A percentile compares a stretch with the other conserved stretches of the same genome.
Conservation (phyloP, 805 yeast species). For the Clavispora fructus region DNA sequence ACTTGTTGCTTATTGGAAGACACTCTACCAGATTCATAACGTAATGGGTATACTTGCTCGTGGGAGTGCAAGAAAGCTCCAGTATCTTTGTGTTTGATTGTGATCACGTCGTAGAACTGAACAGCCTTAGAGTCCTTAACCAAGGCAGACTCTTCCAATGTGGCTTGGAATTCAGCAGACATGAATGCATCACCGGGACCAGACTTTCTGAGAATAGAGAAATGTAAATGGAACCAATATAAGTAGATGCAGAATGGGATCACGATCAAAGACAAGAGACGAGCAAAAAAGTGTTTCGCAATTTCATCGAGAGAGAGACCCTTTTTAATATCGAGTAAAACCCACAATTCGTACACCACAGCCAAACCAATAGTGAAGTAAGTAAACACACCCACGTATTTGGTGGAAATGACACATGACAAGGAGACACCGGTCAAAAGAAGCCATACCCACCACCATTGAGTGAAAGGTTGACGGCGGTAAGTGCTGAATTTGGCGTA, state of each 20-base stretch:
- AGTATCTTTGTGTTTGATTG: conserved; percentile 77
- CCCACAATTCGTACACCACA: conserved; percentile 84
- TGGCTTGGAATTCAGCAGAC: conserved; percentile 94
- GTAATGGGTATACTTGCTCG: conserved; percentile 65
- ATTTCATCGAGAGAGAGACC: conserved; percentile 58
- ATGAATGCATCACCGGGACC: conserved; percentile 96
- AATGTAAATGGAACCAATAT: conserved; percentile 90
- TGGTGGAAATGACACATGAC: conserved; percentile 90
- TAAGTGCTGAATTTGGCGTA: conserved; percentile 73
- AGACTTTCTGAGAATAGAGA: conserved; percentile 70
- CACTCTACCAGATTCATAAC: conserved; percentile 94
- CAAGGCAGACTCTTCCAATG: conserved; percentile 76
- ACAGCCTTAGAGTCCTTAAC: conserved; percentile 67
- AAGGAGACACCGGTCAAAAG: conserved; percentile 75
- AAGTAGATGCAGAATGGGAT: conserved; percentile 79
- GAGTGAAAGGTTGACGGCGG: conserved; percentile 60
- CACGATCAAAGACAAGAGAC: conserved; percentile 66
- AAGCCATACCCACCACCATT: conserved; percentile 86
- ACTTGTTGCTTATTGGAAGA: conserved; percentile 95
- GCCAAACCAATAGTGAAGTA: conserved; percentile 84
- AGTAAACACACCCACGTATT: conserved; percentile 93
- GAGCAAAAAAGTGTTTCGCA: conserved; percentile 65
- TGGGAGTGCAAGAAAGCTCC: conserved; percentile 83
- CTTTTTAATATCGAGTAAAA: conserved; percentile 62
- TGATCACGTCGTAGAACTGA: conserved; percentile 69